Percentiles rank a stretch among this genome's conserved stretches.
phyloP scores from a whole-genome alignment of 2,329 filamentous ascomycete species.

The Diaporthe sp. region DNA sequence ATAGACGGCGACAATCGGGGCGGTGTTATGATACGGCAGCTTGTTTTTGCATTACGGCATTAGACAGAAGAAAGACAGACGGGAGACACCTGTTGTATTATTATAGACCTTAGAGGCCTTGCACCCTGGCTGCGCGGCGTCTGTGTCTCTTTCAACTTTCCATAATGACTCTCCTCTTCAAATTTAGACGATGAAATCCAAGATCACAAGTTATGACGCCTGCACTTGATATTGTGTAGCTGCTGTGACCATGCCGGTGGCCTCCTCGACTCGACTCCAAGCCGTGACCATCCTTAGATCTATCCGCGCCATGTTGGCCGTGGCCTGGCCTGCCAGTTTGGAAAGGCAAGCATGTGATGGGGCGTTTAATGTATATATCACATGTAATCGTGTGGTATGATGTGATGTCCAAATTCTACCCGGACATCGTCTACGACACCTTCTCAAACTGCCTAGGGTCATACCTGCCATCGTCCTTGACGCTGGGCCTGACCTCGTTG shows the following conservation, averaged over 20 bases:
- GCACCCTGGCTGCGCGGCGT: slow-evolving; percentile 31
- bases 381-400: background rate
- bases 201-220: background rate
- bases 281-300: too few relatives aligned
- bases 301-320: background rate
- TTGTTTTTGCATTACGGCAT: slow-evolving; percentile 39
- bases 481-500: slow-evolving; percentile 59
- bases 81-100: slow-evolving; percentile 35
- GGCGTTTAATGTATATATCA: background rate
- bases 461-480: slow-evolving; percentile 58
- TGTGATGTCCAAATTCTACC: too few relatives aligned
- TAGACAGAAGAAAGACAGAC: slow-evolving; percentile 36
- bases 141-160: slow-evolving; percentile 35
- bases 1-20: slow-evolving; percentile 58
- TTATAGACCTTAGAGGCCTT: slow-evolving; percentile 37
- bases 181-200: slow-evolving; percentile 29
- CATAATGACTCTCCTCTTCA: slow-evolving; percentile 37
- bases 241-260: background rate
- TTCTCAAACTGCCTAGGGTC: slow-evolving; percentile 35
- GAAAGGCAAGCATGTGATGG: background rate
- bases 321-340: background rate
- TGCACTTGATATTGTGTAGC: background rate
- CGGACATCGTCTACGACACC: background rate
- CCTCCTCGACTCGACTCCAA: too few relatives aligned
- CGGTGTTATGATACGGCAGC: slow-evolving; percentile 35